Evolutionary conservation across 1,139 yeast genomes (phyloP), one percentile per base, ranked within the genome.

Genomic region (Geotrichum candidum): DNA sequence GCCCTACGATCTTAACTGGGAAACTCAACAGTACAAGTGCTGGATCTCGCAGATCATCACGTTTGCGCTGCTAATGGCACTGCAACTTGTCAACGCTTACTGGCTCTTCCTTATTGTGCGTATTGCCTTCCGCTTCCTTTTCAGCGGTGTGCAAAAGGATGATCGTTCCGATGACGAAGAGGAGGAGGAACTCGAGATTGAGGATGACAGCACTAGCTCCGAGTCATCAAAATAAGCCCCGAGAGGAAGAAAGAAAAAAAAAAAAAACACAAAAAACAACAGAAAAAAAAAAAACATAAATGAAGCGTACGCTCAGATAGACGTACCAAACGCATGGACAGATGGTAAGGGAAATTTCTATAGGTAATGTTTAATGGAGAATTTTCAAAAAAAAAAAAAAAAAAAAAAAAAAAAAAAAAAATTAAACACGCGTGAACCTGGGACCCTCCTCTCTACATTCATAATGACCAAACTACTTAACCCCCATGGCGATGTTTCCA

Each of bases 1-100:
- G 56, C 86, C 86, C 65, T 91, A 81, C 77, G 82, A 82, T 62
- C 80, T 95, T 69, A 85, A 90, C 77, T 94, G 92, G 86, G 90
- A 82, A n/a, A 86, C 95, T 41, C 94, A 91, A 73, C 97, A 92
- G 74, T 94, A 92, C 79, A 94, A 95, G 76, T 94, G 98, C 77
- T 90, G 90, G 87, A 89, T 95, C 67, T 88, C 98, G 22, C 96
- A 90, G 77, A 88, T 89, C 64, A 91, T 94, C 72, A 92, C 94
- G 1, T 92, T 94, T 71, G 76, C 77, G 25, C 82, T 94, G 71
- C 82, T 94, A 64, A 79, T 83, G 62, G 92, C 95, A 1, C 81
- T 94, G 67, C 99, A 94, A 74, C 71, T 90, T 63, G 92, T 94
- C 63, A 94, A 94, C 72, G 70, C 82, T 29, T 94, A 89, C 77